These are phyloP conservation scores for Apiospora kogelbergensis DNA, from an alignment of 2,329 filamentous ascomycete genomes.

Conservation along the genomic window DNA sequence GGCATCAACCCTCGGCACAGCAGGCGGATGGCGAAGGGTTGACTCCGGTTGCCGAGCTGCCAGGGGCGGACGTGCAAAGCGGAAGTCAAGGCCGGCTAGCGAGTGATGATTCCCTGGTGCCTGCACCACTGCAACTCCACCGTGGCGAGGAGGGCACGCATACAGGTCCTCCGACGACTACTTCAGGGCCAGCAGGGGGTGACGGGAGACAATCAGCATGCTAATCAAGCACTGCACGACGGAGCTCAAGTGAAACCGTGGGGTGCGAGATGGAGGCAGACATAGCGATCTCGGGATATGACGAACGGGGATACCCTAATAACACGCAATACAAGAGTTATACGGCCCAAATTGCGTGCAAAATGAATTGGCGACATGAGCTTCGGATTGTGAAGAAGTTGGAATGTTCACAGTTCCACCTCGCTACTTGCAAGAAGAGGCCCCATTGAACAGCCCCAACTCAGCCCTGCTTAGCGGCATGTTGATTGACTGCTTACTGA, in stretches of 20 bases:
- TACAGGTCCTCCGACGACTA: neutral
- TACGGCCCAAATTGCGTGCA: neutral
- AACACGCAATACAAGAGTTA: neutral
- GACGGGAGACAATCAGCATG: neutral
- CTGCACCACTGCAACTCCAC: neutral
- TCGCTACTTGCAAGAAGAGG: neutral
- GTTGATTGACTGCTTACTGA: neutral
- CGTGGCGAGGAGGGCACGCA: neutral
- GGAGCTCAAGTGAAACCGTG: neutral
- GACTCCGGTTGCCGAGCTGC: neutral
- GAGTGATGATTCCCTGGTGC: neutral
- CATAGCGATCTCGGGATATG: neutral
- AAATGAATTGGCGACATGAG: no score
- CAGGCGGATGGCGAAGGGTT: neutral
- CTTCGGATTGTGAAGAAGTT: neutral
- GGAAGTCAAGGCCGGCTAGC: neutral
- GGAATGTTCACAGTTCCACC: neutral
- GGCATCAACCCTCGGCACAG: neutral
- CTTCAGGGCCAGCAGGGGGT: neutral
- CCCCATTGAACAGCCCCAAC: neutral
- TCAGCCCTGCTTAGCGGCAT: neutral
- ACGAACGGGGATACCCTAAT: neutral
- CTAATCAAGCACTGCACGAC: neutral
- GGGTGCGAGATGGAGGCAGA: constrained; percentile 3
- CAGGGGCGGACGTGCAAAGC: neutral